Conservation (phyloP, 257 asterid species). For the Linderniella brevidens region DNA sequence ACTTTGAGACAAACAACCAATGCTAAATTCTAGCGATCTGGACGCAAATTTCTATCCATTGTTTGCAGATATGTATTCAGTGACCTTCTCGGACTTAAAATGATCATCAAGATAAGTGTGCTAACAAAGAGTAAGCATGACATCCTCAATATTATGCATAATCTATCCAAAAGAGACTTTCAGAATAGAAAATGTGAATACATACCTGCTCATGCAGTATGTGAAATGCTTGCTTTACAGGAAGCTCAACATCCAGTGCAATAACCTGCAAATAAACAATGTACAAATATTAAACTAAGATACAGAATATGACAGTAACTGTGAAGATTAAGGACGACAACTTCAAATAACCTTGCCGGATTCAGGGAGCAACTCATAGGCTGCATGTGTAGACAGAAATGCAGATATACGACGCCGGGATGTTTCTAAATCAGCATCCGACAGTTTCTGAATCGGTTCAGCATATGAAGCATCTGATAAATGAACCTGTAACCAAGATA, state of each 20-base stretch:
- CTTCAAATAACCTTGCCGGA: constrained; percentile 66
- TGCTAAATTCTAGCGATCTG: too few species aligned
- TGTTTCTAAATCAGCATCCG: constrained; percentile 61
- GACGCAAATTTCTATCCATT: too few species aligned
- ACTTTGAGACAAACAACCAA: too few species aligned
- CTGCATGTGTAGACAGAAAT: constrained; percentile 59
- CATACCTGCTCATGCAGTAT: constrained; percentile 91
- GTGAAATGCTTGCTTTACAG: constrained; percentile 91
- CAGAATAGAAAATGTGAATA: constrained; percentile 3
- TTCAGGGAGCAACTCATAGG: constrained; percentile 83
- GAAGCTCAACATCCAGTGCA: constrained; percentile 79
- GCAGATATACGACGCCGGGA: constrained; percentile 59
- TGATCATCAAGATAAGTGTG: too few species aligned
- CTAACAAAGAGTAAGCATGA: too few species aligned
- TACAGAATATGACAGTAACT: background rate
- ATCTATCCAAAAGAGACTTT: constrained; percentile 16
- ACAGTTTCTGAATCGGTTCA: constrained; percentile 36
- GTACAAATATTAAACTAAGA: constrained; percentile 6
- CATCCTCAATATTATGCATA: too few species aligned
- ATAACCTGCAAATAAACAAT: constrained; percentile 34
- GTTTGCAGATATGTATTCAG: too few species aligned
- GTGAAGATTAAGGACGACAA: background rate
- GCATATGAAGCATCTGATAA: constrained; percentile 42
- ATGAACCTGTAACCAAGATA: constrained; percentile 40
- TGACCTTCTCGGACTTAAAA: too few species aligned